Conservation (phyloP, 164 flowering plant species). For the Brasenia schreberi region DNA sequence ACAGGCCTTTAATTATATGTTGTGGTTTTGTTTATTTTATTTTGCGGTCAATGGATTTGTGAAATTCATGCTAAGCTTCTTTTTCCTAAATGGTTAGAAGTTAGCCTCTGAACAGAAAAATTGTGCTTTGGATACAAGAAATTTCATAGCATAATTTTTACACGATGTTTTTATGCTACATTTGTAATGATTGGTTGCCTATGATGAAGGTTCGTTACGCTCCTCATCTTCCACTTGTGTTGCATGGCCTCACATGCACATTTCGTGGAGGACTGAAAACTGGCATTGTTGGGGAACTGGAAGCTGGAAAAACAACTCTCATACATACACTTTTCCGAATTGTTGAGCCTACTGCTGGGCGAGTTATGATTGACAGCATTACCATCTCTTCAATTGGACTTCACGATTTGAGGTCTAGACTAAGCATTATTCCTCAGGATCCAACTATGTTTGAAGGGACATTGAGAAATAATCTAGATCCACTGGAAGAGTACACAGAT, state of each 20-base stretch:
- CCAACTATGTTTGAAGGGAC: constrained; percentile 8
- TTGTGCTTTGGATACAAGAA: not conserved
- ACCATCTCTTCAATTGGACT: constrained; percentile 4
- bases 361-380: constrained; percentile 3
- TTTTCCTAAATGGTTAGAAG: not conserved
- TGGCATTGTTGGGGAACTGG: constrained; percentile 35
- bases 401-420: constrained; percentile 5
- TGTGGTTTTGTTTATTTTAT: not conserved
- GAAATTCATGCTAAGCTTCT: not conserved
- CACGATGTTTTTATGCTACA: not conserved
- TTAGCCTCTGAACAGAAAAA: not conserved
- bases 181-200: no score
- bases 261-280: constrained; percentile 25
- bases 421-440: constrained; percentile 8
- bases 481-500: constrained; percentile 4
- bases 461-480: constrained; percentile 6
- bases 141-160: not conserved
- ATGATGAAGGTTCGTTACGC: constrained; percentile 39
- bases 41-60: not conserved
- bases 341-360: constrained; percentile 3
- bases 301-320: constrained; percentile 35
- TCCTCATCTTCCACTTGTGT: constrained; percentile 27
- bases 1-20: not conserved
- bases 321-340: constrained; percentile 29
- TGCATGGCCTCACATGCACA: constrained; percentile 24